A percentile compares a stretch with the other conserved stretches of the same genome.
Evolutionary conservation across 306 rosid genomes (phyloP).

Genomic region (Elaeagnus macrophylla): DNA sequence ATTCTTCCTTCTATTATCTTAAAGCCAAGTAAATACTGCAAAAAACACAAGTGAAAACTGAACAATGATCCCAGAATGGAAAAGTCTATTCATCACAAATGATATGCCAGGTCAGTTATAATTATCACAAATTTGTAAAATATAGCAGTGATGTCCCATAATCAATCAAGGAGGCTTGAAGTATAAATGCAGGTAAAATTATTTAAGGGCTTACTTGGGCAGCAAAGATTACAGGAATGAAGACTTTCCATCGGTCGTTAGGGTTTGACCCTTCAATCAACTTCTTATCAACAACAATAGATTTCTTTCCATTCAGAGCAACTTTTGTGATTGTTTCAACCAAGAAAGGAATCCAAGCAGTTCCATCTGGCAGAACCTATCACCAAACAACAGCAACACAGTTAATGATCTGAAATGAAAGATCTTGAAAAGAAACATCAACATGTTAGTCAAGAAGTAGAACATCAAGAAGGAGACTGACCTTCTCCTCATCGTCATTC

Average conservation of each 20-base stretch:
- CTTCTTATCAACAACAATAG: conserved; percentile 63
- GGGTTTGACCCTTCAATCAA: conserved; percentile 95
- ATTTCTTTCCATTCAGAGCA: conserved; percentile 48
- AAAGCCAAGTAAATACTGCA: conserved; percentile 48
- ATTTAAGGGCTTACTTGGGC: conserved; percentile 51
- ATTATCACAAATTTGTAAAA: no score
- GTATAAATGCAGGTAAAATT: background rate
- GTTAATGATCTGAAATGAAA: background rate
- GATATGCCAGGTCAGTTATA: no score
- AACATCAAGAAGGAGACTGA: conserved; percentile 22
- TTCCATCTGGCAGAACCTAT: conserved; percentile 87
- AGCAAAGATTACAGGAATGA: conserved; percentile 63
- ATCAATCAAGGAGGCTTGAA: no score
- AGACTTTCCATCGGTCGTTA: conserved; percentile 59
- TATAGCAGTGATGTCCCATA: no score
- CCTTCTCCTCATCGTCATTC: conserved; percentile 84
- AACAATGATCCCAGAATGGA: no score
- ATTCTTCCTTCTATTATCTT: conserved; percentile 67
- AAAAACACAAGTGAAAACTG: conserved; percentile 2
- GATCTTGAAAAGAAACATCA: conserved; percentile 7
- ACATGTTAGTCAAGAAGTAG: conserved; percentile 3
- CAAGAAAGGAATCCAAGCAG: conserved; percentile 74
- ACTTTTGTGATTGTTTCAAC: conserved; percentile 67
- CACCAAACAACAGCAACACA: conserved; percentile 18
- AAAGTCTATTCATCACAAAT: no score